Evolutionary conservation across 345 rosid genomes (phyloP), one percentile per base, ranked within the genome.

Genomic region (Populus alba): DNA sequence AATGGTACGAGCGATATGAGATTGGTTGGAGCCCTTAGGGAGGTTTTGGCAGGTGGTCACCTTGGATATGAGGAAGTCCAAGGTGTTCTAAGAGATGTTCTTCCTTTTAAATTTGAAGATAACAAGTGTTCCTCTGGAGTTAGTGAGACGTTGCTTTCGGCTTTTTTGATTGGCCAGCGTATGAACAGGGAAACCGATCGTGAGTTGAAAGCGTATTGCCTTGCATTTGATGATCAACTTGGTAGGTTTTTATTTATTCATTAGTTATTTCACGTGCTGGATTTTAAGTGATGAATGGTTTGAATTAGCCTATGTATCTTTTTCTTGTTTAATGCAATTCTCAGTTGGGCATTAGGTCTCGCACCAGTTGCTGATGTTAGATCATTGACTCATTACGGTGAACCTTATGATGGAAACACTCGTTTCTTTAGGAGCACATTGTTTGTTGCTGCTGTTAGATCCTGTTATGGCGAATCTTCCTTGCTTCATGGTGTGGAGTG

Each of bases 341-440:
- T 74, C 74, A 72, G 78, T 33, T 82, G 33, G 81, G 77, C 81
- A 78, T 74, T 86, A 95, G 98, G 96, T 83, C 85, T 87, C 83
- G 78, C 91, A 61, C 95, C 95, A 7, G 87, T 96, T 83, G 99
- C 98, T 82, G 89, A 94, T 87, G 92, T 94, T 77, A 89, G 89
- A 85, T 96, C 98, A 8, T 89, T 96, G 88, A 96, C 99, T 65
- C 98, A 94, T 90, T 96, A 91, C 74, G 99, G 99, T 43, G 99
- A 96, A 87, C 98, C 99, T 81, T 94, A 96, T 80, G 99, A 96
- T 85, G 99, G 99, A 75, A 95, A 94, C 80, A 96, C 99, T 16
- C 92, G 98, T 63, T 94, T 63, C 86, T 96, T 96, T 76, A 87
- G 93, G 79, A 92, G 93, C 87, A 94, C 93, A 15, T 79, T 96